Conservation (phyloP, 257 asterid species). For the Eucommia ulmoides region DNA sequence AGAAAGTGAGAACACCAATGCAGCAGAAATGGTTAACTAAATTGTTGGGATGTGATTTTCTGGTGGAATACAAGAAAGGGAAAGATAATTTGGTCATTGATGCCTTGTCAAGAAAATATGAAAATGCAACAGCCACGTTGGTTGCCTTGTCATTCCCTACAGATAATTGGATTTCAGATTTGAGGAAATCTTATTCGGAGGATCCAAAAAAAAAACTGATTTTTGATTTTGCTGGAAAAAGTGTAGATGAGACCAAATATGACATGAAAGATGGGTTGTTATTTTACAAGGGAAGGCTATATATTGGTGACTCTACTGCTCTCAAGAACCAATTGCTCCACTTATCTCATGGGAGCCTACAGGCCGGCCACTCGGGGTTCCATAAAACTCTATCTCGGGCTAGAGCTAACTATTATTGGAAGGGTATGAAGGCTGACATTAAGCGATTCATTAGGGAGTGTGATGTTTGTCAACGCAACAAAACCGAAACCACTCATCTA, state of each 20-base stretch:
- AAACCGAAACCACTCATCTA: not conserved
- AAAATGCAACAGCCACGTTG: not conserved
- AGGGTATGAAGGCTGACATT: not conserved
- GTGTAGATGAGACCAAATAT: not conserved
- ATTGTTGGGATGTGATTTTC: not conserved
- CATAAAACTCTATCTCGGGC: not conserved
- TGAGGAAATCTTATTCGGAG: not conserved
- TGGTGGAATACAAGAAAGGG: not conserved
- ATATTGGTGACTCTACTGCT: not conserved
- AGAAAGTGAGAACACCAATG: not conserved
- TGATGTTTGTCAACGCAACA: not conserved
- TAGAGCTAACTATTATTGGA: not conserved
- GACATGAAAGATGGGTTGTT: not conserved
- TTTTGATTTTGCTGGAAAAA: not conserved
- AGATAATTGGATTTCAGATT: not conserved
- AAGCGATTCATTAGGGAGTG: not conserved
- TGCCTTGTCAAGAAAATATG: not conserved
- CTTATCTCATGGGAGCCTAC: not conserved
- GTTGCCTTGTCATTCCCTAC: not conserved
- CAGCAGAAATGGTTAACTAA: slow-evolving; percentile 7
- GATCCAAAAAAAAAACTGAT: not conserved
- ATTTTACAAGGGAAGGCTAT: not conserved
- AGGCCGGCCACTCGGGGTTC: not conserved
- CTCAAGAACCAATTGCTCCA: not conserved
- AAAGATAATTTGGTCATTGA: not conserved